Evolutionary conservation across 306 rosid species (phyloP), one percentile per base, ranked within the genome.

Genomic region (Rosa multiflora): DNA sequence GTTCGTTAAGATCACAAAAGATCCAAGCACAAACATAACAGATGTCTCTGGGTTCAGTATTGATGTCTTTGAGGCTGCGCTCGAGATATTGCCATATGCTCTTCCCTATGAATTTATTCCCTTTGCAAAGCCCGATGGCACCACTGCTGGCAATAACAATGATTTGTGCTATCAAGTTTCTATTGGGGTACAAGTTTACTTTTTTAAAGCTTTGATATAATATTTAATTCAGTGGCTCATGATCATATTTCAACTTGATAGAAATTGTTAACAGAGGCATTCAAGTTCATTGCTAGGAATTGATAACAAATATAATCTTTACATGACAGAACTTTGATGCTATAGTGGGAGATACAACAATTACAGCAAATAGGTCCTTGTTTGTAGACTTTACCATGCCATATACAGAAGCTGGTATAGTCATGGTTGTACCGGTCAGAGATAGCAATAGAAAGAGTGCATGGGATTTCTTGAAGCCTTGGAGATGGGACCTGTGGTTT

Each of bases 401-500:
- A 0, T 91, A 80, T 75, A 87, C 93, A 11, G 88, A 93, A 82
- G 86, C 93, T 2, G 90, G 90, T 5, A 85, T 93, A 8, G 74
- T 86, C 8, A 82, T 93, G 91, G 79, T 93, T 6, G 96, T 89
- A 53, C 94, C 88, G 8, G 12, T 88, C 1, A 82, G 18, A 58
- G 82, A 83, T 43, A 75, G 29, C 5, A 79, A 72, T 20, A 72
- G 82, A 59, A 80, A 83, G 80, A 89, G 76, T 70, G 84, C 91
- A 0, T 89, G 93, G 96, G 76, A 85, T n/a, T 93, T 93, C 69
- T 32, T 93, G 67, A 88, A 85, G 82, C 98, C 98, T 39, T 23
- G 89, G 20, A 86, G 82, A 18, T 80, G 85, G 87, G 85, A 86
- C 39, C 94, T 93, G 23, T 90, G 96, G 97, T 76, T 76, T 0